phyloP scores from a whole-genome alignment of 441 rosid genomes.

The Croton setiger region DNA sequence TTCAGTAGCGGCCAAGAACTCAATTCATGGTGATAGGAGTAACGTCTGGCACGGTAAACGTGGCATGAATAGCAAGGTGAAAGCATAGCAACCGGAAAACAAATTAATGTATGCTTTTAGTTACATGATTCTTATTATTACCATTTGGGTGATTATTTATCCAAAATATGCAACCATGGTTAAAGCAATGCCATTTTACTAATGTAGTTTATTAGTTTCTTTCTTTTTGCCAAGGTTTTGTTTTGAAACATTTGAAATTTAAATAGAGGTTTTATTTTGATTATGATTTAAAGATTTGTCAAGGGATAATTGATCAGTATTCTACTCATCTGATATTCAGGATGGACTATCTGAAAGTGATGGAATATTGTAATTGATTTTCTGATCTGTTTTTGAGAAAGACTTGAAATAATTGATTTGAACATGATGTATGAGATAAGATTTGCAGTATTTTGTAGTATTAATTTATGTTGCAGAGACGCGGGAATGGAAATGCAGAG shows the following conservation, averaged over 20 bases:
- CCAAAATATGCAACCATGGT: conserved; percentile 10
- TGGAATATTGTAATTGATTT: no score
- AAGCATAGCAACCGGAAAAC: conserved; percentile 37
- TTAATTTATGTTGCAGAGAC: no score
- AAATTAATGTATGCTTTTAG: conserved; percentile 5
- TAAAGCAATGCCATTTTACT: conserved; percentile 7
- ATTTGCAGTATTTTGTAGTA: no score
- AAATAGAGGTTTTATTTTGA: neutral
- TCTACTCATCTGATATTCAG: no score
- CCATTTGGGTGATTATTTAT: neutral
- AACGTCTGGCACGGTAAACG: conserved; percentile 65
- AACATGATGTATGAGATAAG: no score
- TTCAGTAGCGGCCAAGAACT: conserved; percentile 71
- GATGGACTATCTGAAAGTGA: no score
- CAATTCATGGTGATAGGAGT: conserved; percentile 50
- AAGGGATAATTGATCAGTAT: no score
- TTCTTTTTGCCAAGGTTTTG: no score
- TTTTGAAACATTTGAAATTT: neutral
- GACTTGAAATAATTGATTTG: no score
- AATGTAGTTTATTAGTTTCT: conserved; percentile 6
- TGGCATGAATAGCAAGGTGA: conserved; percentile 61
- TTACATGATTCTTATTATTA: neutral
- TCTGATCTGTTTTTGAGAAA: no score
- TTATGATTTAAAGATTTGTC: neutral
- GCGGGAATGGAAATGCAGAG: no score